A percentile compares a stretch with the other conserved stretches of the same genome.
These are phyloP conservation scores for Rubia tinctorum DNA, from an alignment of 305 asterid species.

Conservation along the genomic window DNA sequence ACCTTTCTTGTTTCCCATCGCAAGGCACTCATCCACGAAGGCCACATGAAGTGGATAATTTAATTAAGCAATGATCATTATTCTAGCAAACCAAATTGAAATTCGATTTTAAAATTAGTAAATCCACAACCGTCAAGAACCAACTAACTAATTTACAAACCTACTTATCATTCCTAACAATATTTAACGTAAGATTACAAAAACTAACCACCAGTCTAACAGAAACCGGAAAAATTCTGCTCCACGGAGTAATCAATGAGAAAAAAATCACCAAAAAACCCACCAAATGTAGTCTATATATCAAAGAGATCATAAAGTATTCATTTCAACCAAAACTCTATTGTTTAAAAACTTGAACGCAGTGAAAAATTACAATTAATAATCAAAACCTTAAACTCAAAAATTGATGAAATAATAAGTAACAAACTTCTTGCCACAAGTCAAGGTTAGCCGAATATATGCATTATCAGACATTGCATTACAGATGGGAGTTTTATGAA, in stretches of 20 bases:
- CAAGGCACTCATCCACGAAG: no score
- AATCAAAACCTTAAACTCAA: neutral
- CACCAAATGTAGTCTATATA: no score
- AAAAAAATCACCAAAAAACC: neutral
- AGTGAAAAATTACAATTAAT: no score
- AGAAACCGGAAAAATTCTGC: neutral
- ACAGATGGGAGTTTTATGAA: conserved; percentile 61
- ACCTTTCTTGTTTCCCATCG: no score
- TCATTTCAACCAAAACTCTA: no score
- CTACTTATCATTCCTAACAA: neutral
- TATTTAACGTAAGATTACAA: neutral
- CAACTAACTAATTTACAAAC: no score
- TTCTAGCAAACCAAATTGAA: no score
- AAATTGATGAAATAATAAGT: conserved; percentile 13
- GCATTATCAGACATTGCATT: conserved; percentile 77
- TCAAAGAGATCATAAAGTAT: no score
- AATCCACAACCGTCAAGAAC: neutral
- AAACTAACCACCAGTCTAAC: neutral
- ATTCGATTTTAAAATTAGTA: neutral
- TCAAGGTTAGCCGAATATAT: conserved; percentile 73
- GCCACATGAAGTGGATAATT: no score
- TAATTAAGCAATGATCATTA: no score
- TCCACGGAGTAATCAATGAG: neutral
- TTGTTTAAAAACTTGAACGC: no score
- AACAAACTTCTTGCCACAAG: conserved; percentile 89